Evolutionary conservation across 2,329 filamentous ascomycete species (phyloP), one percentile per base, ranked within the genome.

Genomic region (Aspergillus intermedius): DNA sequence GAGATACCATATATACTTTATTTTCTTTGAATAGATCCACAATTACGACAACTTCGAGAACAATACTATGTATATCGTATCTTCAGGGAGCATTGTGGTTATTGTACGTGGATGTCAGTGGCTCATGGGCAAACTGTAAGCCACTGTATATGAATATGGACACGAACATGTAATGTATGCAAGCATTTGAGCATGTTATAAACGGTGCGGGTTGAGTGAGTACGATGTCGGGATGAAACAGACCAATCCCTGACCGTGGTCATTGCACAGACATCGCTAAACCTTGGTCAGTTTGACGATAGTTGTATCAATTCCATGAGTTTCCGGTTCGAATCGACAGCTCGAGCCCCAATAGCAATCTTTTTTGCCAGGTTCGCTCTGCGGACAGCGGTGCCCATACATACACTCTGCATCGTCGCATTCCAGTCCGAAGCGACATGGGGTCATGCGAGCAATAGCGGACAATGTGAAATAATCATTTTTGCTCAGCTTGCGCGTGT

Each of bases 351-450:
- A 81, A 56, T 78, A 76, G 59, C 81, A 84, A 15, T 71, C 74
- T 59, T 76, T 77, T 44, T 68, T 73, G 34, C 77, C 77, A 23
- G 74, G 71, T 49, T 73, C 67, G 30, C 71, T 73, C 52, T 79
- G 78, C 15, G 79, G 79, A 58, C 81, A 84, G 32, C 77, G 75
- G 63, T 84, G 81, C 19, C 81, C 81, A 58, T 83, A 83, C 45
- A 83, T 83, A 65, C 81, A 84, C 50, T 77, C 77, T 1, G 73
- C 62, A 51, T 84, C 81, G 45, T 79, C 71, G 57, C 81, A 84
- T 12, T 72, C 72, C 44, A 75, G 71, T 9, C 79, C 79, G 57
- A 78, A 77, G 49, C 74, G 73, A 59, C 81, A 84, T 21, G 80
- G 79, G 3, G 79, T 81, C 78, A 83, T 82, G 45, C 81, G 76